Evolutionary conservation across 441 rosid genomes (phyloP).

Genomic region (Euphorbia schlechtendalii): DNA sequence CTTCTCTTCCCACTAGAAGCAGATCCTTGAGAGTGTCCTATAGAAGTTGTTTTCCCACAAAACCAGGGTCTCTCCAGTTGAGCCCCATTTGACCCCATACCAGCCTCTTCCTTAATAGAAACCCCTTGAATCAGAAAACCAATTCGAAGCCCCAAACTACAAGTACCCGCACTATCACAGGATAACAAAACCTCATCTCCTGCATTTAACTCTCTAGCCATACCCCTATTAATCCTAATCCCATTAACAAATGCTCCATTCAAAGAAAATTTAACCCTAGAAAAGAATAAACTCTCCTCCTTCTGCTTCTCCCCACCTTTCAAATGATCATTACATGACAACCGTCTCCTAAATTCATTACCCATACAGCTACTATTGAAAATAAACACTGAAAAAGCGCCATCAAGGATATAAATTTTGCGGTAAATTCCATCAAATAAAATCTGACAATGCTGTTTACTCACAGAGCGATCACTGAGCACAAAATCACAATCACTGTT

Average conservation of each 20-base stretch:
- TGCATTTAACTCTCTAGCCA: constrained; percentile 36
- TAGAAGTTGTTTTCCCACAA: constrained; percentile 24
- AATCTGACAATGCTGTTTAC: constrained; percentile 75
- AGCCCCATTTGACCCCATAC: constrained; percentile 17
- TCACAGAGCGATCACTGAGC: constrained; percentile 40
- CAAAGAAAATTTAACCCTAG: constrained; percentile 30
- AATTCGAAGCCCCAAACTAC: constrained; percentile 9
- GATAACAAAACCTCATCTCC: constrained; percentile 78
- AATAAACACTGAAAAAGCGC: constrained; percentile 23
- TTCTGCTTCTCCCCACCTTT: constrained; percentile 16
- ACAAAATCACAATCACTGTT: constrained; percentile 38
- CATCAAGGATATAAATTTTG: constrained; percentile 54
- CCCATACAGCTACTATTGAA: constrained; percentile 21
- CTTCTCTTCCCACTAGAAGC: constrained; percentile 51
- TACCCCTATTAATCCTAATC: constrained; percentile 34
- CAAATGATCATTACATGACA: constrained; percentile 26
- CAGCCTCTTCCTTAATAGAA: constrained; percentile 40
- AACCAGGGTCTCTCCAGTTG: constrained; percentile 20
- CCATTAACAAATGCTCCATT: constrained; percentile 72
- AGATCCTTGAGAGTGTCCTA: constrained; percentile 45
- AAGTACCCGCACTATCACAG: constrained; percentile 9
- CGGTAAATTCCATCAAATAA: constrained; percentile 42
- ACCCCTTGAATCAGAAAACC: constrained; percentile 26
- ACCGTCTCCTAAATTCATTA: constrained; percentile 39
- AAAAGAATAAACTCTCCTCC: constrained; percentile 23